Evolutionary conservation across 1,284 basidiomycete genomes (phyloP).

Genomic region (Pseudozyma flocculosa): DNA sequence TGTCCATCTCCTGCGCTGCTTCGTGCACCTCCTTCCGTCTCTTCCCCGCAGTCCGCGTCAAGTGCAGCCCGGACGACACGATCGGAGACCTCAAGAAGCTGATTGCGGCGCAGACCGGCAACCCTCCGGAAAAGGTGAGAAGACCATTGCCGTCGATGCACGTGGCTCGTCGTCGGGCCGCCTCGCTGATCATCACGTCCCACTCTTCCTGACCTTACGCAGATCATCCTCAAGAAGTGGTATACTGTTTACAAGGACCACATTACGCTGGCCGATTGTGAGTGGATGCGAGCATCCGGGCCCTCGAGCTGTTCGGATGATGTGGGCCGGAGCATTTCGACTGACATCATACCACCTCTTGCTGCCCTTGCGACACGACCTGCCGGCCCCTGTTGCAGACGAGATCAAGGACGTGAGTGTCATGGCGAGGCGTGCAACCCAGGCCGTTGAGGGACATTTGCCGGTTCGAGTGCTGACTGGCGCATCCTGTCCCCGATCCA

Average conservation of each 20-base stretch:
- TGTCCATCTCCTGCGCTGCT: too few relatives aligned
- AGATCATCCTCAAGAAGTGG: constrained; percentile 98
- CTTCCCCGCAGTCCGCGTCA: constrained; percentile 54
- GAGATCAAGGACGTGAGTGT: background rate
- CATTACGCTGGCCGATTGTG: constrained; percentile 81
- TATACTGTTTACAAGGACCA: constrained; percentile 61
- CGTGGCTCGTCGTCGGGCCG: background rate
- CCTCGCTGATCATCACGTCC: too few relatives aligned
- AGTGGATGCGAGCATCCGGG: background rate
- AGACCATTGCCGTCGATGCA: too few relatives aligned
- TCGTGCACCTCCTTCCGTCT: too few relatives aligned
- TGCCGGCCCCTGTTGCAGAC: background rate
- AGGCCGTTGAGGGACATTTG: too few relatives aligned
- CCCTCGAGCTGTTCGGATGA: too few relatives aligned
- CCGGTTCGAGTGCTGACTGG: too few relatives aligned
- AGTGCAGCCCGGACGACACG: constrained; percentile 75
- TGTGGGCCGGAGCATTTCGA: too few relatives aligned
- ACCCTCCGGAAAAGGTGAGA: constrained; percentile 64
- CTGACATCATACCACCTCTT: too few relatives aligned
- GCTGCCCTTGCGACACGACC: background rate
- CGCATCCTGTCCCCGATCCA: too few relatives aligned
- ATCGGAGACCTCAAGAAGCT: constrained; percentile 95
- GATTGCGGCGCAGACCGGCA: constrained; percentile 94
- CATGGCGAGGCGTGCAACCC: too few relatives aligned
- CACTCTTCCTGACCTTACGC: constrained; percentile 59